Evolutionary conservation across 2,329 filamentous ascomycete species (phyloP), one percentile per base, ranked within the genome.

Genomic region (Colletotrichum sp.): DNA sequence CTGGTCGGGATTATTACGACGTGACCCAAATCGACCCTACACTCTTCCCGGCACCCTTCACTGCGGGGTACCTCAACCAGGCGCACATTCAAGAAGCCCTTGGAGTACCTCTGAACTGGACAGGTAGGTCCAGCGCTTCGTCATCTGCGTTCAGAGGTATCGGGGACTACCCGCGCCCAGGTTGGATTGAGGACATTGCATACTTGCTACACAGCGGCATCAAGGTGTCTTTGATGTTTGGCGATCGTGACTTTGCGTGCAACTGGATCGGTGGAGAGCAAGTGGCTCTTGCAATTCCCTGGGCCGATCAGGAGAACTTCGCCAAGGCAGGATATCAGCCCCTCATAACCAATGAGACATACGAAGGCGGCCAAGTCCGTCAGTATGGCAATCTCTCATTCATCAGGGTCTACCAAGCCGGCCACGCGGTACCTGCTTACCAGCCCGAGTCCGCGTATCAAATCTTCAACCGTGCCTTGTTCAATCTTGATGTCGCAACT

Each of bases 311-410:
- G 9, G 32, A 66, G 28, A 28, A 52, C 22, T 78, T 78, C 32
- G 71, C 74, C 10, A 80, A 84, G 0, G 91, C 93, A 0, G 93
- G 92, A 1, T 95, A 94, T 80, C 88, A 89, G 0, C 89, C 91
- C 3, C 88, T 95, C 56, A 83, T 89, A 16, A 90, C 92, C 8
- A 91, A 92, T 77, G 86, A 85, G 12, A 86, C 87, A 4, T 91
- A 91, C 83, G 89, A 90, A 80, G 91, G 88, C 27, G 93, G 93
- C 8, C 89, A 90, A 76, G 93, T 93, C 0, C 88, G 93, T 4
- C 93, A 94, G 80, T 92, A 89, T 77, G 93, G 92, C 2, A 95
- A 95, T 78, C 87, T 92, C 74, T 89, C 88, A 4, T 93, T 91
- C 80, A 86, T 89, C 25, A 86, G 91, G 1, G 88, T 92, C 18